Evolutionary conservation across 2,329 filamentous ascomycete species (phyloP).

Genomic region (Xylariaceae sp.): DNA sequence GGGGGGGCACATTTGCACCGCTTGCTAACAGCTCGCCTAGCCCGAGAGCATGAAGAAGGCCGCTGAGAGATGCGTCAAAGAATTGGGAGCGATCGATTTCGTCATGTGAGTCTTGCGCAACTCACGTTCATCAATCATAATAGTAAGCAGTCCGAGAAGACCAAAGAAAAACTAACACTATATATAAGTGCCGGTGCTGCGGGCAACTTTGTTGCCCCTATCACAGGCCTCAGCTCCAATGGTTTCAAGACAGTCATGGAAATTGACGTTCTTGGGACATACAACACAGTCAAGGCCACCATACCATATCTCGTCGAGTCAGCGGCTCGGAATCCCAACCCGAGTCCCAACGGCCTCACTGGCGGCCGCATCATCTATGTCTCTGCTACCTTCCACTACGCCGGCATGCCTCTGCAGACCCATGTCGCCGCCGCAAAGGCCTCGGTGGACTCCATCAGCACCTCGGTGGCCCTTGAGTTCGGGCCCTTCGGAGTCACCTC

Average conservation of each 20-base stretch:
- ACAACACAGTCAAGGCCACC: constrained; percentile 90
- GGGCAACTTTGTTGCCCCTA: constrained; percentile 88
- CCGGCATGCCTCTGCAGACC: constrained; percentile 75
- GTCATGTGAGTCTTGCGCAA: constrained; percentile 96
- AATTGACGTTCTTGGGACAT: constrained; percentile 90
- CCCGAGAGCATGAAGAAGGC: constrained; percentile 64
- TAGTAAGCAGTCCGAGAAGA: too few relatives aligned
- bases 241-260: constrained; percentile 95
- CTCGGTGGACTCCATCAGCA: constrained; percentile 77
- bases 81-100: constrained; percentile 85
- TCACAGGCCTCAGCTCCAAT: constrained; percentile 75
- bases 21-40: constrained; percentile 28
- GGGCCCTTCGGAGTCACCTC: constrained; percentile 80
- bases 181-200: constrained; percentile 92
- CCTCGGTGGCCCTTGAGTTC: constrained; percentile 78
- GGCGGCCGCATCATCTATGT: constrained; percentile 86
- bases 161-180: too few relatives aligned
- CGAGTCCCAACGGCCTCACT: constrained; percentile 55
- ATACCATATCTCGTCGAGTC: constrained; percentile 75
- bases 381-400: constrained; percentile 87
- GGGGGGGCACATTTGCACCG: neutral
- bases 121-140: too few relatives aligned
- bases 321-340: constrained; percentile 57
- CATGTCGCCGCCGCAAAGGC: constrained; percentile 93
- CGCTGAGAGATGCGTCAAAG: constrained; percentile 71